Evolutionary conservation across 31 red algal genomes (phyloP).

Genomic region (Porphyra umbilicalis): DNA sequence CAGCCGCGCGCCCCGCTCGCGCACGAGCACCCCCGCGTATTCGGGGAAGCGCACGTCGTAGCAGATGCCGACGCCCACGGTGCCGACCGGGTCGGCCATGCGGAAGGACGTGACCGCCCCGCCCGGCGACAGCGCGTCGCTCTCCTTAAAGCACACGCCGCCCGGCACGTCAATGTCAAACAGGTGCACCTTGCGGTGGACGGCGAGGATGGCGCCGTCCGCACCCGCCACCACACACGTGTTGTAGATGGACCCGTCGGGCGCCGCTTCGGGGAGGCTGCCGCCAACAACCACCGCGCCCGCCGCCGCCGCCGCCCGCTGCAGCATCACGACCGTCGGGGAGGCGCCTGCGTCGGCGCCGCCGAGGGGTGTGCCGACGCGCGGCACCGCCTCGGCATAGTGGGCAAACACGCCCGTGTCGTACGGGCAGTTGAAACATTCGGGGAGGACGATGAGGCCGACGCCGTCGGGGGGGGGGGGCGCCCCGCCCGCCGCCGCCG

Average conservation of each 20-base stretch:
- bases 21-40: conserved; percentile 39
- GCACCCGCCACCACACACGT: conserved; percentile 57
- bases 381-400: conserved; percentile 74
- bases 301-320: conserved; percentile 31
- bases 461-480: conserved; percentile 9
- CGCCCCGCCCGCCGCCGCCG: neutral
- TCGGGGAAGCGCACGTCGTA: conserved; percentile 98
- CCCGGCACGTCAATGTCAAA: conserved; percentile 94
- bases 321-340: conserved; percentile 54
- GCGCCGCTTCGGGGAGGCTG: conserved; percentile 53
- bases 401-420: conserved; percentile 40
- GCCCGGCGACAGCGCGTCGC: conserved; percentile 63
- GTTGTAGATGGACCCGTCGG: conserved; percentile 60
- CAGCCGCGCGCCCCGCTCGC: conserved; percentile 37
- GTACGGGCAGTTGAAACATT: conserved; percentile 90
- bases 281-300: conserved; percentile 80
- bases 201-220: conserved; percentile 72
- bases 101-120: conserved; percentile 49
- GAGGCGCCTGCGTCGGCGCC: conserved; percentile 3
- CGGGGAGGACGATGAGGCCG: conserved; percentile 73
- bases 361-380: conserved; percentile 6
- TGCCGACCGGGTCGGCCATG: conserved; percentile 12
- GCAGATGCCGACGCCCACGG: conserved; percentile 85
- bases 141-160: conserved; percentile 83
- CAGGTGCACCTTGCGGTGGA: conserved; percentile 93